phyloP scores from a whole-genome alignment of 306 rosid genomes.

The Adenanthera pavonina region DNA sequence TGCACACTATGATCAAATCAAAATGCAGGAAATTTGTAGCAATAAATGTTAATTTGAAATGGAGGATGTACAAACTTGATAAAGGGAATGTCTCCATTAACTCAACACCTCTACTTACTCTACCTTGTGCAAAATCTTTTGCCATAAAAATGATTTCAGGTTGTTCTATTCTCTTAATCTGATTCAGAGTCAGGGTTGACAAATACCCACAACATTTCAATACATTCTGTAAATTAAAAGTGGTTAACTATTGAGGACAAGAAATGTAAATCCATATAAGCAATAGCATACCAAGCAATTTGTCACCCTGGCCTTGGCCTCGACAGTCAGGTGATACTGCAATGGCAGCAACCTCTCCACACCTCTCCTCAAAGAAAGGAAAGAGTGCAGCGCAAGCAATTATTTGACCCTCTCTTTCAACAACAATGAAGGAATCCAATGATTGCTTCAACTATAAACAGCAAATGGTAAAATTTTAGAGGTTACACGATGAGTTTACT shows the following conservation, averaged over 20 bases:
- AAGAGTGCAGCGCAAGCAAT: constrained; percentile 92
- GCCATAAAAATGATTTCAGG: neutral
- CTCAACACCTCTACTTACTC: constrained; percentile 3
- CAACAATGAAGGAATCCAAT: constrained; percentile 66
- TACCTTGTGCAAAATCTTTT: constrained; percentile 4
- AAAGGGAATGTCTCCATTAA: neutral
- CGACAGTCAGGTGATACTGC: constrained; percentile 96
- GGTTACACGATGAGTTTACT: constrained; percentile 13
- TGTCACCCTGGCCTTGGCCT: constrained; percentile 96
- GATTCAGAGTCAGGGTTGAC: constrained; percentile 4
- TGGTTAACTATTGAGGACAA: constrained; percentile 26
- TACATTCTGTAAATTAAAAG: neutral
- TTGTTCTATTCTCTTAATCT: neutral
- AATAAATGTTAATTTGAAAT: constrained; percentile 25
- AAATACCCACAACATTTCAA: neutral
- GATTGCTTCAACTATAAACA: constrained; percentile 63
- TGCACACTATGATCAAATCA: neutral
- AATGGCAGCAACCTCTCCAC: constrained; percentile 94
- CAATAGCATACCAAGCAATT: constrained; percentile 82
- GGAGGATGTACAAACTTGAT: constrained; percentile 8
- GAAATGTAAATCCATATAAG: constrained; percentile 27
- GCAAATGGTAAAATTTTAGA: constrained; percentile 34
- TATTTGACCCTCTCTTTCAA: constrained; percentile 97
- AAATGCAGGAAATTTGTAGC: neutral
- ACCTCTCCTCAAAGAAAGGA: constrained; percentile 78